A percentile compares a stretch with the other conserved stretches of the same genome.
These are phyloP conservation scores for Ilyonectria destructans DNA, from an alignment of 2,329 filamentous ascomycete genomes.

Conservation along the genomic window DNA sequence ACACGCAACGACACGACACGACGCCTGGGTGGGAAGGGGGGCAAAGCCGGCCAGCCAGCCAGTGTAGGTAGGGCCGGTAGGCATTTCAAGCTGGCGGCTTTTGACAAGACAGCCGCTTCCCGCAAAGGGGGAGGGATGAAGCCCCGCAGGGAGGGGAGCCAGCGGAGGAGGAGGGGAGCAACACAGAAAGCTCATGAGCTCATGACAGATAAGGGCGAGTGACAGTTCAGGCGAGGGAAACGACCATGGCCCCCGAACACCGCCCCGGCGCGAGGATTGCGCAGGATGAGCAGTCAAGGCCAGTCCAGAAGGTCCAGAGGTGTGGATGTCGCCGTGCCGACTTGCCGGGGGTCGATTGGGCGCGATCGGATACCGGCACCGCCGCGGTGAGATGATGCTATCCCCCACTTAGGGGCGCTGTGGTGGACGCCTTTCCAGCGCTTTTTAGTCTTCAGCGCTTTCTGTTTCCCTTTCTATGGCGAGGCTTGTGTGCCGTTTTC, in stretches of 20 bases:
- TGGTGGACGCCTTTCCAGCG: not conserved
- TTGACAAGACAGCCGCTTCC: too few relatives aligned
- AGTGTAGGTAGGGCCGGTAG: too few relatives aligned
- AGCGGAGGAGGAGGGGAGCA: not conserved
- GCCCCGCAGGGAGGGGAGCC: not conserved
- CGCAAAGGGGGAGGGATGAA: too few relatives aligned
- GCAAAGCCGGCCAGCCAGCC: too few relatives aligned
- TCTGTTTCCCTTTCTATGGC: not conserved
- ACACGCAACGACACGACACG: conserved; percentile 3
- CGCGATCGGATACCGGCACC: conserved; percentile 51
- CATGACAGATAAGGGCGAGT: conserved; percentile 10
- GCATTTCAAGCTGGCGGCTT: too few relatives aligned
- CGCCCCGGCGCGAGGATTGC: not conserved
- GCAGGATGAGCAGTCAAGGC: not conserved
- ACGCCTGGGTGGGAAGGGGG: not conserved
- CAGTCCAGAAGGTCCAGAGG: conserved; percentile 3
- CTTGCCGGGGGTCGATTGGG: conserved; percentile 51
- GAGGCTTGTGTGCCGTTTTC: not conserved
- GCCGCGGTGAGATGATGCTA: conserved; percentile 51
- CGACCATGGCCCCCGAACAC: too few relatives aligned
- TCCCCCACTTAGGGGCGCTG: conserved; percentile 35
- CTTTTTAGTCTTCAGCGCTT: not conserved
- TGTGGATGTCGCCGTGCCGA: conserved; percentile 49
- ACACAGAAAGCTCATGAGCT: not conserved
- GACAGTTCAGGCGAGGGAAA: not conserved